Conservation (phyloP, 2,329 filamentous ascomycete genomes). For the Scorias spongiosa region DNA sequence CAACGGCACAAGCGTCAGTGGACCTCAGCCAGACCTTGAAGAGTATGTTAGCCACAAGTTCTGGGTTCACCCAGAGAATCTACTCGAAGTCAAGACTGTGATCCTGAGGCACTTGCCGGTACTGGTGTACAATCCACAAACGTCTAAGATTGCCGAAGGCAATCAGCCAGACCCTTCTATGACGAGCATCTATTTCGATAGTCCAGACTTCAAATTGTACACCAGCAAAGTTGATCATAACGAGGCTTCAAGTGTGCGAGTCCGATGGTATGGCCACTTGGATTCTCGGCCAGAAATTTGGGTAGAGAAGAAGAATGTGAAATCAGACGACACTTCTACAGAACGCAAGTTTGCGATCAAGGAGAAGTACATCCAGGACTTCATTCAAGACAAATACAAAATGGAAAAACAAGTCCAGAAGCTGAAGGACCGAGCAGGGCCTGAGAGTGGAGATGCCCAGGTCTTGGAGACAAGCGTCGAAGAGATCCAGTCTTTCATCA, state of each 20-base stretch:
- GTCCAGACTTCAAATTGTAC: conserved; percentile 71
- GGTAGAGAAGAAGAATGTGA: conserved; percentile 78
- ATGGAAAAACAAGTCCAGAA: conserved; percentile 85
- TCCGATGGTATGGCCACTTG: conserved; percentile 86
- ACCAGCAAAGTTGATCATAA: conserved; percentile 65
- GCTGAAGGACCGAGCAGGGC: conserved; percentile 61
- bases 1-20: conserved; percentile 7
- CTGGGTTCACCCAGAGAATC: conserved; percentile 91
- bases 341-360: conserved; percentile 77
- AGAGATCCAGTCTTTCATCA: conserved; percentile 67
- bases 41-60: conserved; percentile 29
- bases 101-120: conserved; percentile 82
- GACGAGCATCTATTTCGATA: conserved; percentile 94
- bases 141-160: conserved; percentile 66
- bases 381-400: conserved; percentile 73
- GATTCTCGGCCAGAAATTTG: conserved; percentile 63
- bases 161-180: conserved; percentile 71
- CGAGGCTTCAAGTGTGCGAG: conserved; percentile 65
- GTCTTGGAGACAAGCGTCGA: conserved; percentile 56
- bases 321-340: conserved; percentile 59
- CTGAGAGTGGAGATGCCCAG: conserved; percentile 49
- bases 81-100: conserved; percentile 91
- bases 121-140: conserved; percentile 81
- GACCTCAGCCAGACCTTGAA: conserved; percentile 9
- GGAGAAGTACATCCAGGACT: conserved; percentile 80